Conservation (phyloP, 345 rosid genomes). For the Camelina sativa region DNA sequence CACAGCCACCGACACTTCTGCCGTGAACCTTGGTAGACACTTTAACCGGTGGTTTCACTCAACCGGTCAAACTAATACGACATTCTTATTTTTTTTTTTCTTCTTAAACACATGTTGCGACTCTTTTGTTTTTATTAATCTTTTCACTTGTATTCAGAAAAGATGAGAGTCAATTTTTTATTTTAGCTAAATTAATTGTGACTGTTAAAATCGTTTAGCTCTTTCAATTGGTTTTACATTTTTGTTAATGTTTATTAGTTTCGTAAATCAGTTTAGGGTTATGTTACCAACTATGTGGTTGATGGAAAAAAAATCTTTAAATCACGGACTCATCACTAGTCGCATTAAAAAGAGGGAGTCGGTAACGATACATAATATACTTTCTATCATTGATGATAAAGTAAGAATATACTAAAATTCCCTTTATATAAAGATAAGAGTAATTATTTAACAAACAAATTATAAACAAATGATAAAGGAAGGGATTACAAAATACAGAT, state of each 20-base stretch:
- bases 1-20: constrained; percentile 46
- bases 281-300: background rate
- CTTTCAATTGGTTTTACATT: background rate
- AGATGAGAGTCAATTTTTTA: background rate
- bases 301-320: background rate
- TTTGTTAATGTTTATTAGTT: background rate
- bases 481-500: constrained; percentile 4
- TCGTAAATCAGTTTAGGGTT: no score
- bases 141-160: no score
- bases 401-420: constrained; percentile 12
- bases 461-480: constrained; percentile 36
- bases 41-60: constrained; percentile 14
- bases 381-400: background rate
- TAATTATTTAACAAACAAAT: constrained; percentile 5
- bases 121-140: background rate
- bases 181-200: background rate
- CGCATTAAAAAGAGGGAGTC: background rate
- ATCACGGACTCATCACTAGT: constrained; percentile 12
- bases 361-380: constrained; percentile 8
- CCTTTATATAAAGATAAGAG: background rate
- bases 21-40: constrained; percentile 22
- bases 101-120: no score
- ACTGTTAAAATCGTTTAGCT: background rate
- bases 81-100: background rate
- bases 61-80: constrained; percentile 12